Conservation (phyloP, 371 early-diverging fungal genomes). For the Entomophthora muscae region DNA sequence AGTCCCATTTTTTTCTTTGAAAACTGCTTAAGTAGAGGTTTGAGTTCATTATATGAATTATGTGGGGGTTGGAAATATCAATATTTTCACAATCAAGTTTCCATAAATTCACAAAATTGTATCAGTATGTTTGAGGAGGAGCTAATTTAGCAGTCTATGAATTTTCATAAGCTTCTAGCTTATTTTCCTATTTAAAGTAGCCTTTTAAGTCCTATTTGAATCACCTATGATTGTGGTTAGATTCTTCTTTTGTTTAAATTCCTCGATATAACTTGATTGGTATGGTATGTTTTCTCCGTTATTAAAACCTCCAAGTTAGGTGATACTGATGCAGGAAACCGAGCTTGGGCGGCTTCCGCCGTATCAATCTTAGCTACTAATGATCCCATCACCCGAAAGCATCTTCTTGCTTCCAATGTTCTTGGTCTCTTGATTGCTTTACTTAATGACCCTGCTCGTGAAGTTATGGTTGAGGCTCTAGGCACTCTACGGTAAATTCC, state of each 20-base stretch:
- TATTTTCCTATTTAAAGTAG: too few relatives aligned
- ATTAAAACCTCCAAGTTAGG: slow-evolving; percentile 31
- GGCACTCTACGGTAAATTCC: slow-evolving; percentile 44
- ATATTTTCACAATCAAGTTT: not conserved
- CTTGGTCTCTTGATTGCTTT: slow-evolving; percentile 43
- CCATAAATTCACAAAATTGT: not conserved
- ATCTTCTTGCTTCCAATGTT: slow-evolving; percentile 50
- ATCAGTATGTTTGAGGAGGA: not conserved
- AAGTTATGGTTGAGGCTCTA: slow-evolving; percentile 54
- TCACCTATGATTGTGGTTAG: too few relatives aligned
- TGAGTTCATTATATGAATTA: too few relatives aligned
- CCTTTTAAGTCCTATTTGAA: too few relatives aligned
- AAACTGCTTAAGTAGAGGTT: too few relatives aligned
- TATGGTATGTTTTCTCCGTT: too few relatives aligned
- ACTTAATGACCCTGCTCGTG: slow-evolving; percentile 45
- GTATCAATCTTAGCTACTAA: slow-evolving; percentile 53
- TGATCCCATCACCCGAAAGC: slow-evolving; percentile 35
- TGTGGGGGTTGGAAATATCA: too few relatives aligned
- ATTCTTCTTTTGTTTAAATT: too few relatives aligned
- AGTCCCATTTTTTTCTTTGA: too few relatives aligned
- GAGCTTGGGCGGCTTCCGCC: slow-evolving; percentile 79
- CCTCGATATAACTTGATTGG: too few relatives aligned
- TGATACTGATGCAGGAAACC: slow-evolving; percentile 44
- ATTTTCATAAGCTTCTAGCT: too few relatives aligned
- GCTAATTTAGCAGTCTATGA: too few relatives aligned